These are phyloP conservation scores for Claviceps africana DNA, from an alignment of 2,329 filamentous ascomycete species.

Conservation along the genomic window DNA sequence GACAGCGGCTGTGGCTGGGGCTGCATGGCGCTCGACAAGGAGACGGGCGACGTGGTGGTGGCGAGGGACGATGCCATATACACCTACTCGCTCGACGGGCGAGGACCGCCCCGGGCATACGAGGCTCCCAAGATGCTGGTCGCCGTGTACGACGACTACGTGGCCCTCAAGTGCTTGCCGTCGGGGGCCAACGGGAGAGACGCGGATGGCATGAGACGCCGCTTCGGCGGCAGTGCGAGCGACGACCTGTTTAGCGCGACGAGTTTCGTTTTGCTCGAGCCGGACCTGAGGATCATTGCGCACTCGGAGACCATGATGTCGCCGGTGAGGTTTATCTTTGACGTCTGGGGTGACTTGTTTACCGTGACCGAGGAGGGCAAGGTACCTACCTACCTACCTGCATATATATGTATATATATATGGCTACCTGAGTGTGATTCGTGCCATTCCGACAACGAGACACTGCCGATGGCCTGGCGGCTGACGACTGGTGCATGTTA, in stretches of 20 bases:
- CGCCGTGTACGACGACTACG: conserved; percentile 68
- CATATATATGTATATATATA: no score
- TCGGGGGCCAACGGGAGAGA: conserved; percentile 35
- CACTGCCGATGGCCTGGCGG: background rate
- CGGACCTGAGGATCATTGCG: conserved; percentile 76
- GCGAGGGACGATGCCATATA: conserved; percentile 92
- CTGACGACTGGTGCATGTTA: conserved; percentile 18
- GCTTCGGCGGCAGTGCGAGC: conserved; percentile 54
- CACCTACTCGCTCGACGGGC: conserved; percentile 73
- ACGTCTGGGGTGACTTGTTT: conserved; percentile 84
- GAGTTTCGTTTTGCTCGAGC: conserved; percentile 82
- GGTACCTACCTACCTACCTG: conserved; percentile 19
- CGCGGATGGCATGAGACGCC: conserved; percentile 49
- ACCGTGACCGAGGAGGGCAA: conserved; percentile 87
- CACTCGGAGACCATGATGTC: conserved; percentile 77
- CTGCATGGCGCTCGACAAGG: conserved; percentile 79
- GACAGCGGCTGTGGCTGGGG: conserved; percentile 84
- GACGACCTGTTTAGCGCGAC: conserved; percentile 77
- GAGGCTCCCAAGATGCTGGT: conserved; percentile 81
- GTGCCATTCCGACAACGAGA: background rate
- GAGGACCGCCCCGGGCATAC: conserved; percentile 79
- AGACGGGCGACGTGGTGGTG: conserved; percentile 76
- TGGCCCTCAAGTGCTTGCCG: conserved; percentile 72
- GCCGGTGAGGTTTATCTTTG: conserved; percentile 65
- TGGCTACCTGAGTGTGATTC: no score